phyloP scores from a whole-genome alignment of 2,329 filamentous ascomycete species.

The Magnaporthales sp. region DNA sequence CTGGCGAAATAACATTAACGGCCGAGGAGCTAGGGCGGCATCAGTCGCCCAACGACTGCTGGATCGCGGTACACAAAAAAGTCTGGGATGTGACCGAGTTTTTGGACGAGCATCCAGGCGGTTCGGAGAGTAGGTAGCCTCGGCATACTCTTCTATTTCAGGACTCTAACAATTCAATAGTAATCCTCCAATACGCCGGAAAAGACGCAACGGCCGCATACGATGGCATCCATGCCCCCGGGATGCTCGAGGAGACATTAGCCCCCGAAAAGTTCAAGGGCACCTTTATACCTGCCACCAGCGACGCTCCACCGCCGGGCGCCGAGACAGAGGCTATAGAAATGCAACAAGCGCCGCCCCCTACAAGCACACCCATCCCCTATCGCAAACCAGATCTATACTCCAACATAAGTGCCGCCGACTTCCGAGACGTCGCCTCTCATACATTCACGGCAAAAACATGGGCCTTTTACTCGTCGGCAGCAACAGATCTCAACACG shows the following conservation, averaged over 20 bases:
- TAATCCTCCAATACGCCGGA: conserved; percentile 42
- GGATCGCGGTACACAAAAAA: conserved; percentile 4
- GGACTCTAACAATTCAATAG: conserved; percentile 29
- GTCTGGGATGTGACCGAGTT: conserved; percentile 9
- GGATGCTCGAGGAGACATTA: conserved; percentile 29
- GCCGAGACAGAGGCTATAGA: conserved; percentile 10
- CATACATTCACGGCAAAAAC: conserved; percentile 35
- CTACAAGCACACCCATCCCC: background rate
- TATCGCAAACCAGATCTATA: conserved; percentile 22
- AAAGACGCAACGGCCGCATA: conserved; percentile 44
- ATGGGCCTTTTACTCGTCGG: conserved; percentile 47
- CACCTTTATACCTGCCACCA: conserved; percentile 30
- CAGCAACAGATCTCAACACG: conserved; percentile 42
- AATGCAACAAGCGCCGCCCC: conserved; percentile 8
- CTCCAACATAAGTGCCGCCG: conserved; percentile 37
- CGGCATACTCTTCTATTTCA: background rate
- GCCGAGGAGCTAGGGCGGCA: conserved; percentile 5
- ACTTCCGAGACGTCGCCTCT: conserved; percentile 39
- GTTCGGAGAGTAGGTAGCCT: conserved; percentile 19
- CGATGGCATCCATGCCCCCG: conserved; percentile 37
- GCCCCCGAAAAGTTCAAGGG: conserved; percentile 38
- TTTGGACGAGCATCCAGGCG: conserved; percentile 16
- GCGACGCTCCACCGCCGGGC: conserved; percentile 20
- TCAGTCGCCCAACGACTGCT: conserved; percentile 5
- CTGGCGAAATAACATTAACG: background rate